These are phyloP conservation scores for Balamuthia mandrillaris DNA, from an alignment of 208 protist genomes.

Conservation along the genomic window DNA sequence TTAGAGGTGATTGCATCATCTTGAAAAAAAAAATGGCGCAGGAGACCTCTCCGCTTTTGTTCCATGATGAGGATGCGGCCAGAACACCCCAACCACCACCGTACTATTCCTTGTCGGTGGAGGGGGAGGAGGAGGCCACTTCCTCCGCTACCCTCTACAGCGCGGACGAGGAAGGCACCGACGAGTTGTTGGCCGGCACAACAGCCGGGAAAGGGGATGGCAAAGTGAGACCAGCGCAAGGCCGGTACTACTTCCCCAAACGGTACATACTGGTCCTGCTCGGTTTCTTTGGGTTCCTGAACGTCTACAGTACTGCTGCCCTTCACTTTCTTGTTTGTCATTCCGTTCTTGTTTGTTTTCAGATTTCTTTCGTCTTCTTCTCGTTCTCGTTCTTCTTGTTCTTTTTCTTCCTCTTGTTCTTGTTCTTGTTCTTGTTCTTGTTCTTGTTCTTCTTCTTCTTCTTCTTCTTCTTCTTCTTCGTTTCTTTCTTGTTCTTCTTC, in stretches of 20 bases:
- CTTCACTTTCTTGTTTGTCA: not conserved
- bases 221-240: not conserved
- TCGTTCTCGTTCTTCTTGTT: not conserved
- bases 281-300: slow-evolving; percentile 1
- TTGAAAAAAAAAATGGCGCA: too few species aligned
- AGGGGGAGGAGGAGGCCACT: too few species aligned
- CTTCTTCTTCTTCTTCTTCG: not conserved
- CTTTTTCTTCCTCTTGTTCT: not conserved
- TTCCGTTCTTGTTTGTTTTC: not conserved
- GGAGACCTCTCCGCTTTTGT: too few species aligned
- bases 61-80: too few species aligned
- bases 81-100: too few species aligned
- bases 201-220: too few species aligned
- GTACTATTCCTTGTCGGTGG: too few species aligned
- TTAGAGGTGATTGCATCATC: too few species aligned
- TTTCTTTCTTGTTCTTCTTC: not conserved
- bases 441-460: not conserved
- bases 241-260: not conserved
- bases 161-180: too few species aligned
- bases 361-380: not conserved
- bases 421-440: not conserved
- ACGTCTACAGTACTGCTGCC: not conserved
- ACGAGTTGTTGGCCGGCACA: too few species aligned
- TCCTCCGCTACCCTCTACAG: too few species aligned
- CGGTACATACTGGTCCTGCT: not conserved